Evolutionary conservation across 345 rosid species (phyloP).

Genomic region (Litchi chinensis): DNA sequence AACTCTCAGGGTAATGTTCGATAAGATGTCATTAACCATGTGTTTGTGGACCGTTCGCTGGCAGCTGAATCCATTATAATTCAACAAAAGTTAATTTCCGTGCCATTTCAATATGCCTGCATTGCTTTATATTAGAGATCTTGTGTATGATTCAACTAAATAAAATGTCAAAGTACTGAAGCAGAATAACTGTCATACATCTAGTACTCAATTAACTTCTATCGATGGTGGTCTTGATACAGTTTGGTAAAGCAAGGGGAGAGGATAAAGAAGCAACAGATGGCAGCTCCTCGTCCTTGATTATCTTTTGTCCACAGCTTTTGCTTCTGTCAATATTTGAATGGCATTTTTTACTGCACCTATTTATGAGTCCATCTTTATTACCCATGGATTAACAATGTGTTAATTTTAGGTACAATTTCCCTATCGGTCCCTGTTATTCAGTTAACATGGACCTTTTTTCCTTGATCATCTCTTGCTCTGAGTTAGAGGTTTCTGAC

Average conservation of each 20-base stretch:
- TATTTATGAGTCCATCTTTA: neutral
- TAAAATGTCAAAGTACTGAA: neutral
- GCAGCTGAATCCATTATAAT: constrained; percentile 3
- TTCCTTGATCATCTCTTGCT: neutral
- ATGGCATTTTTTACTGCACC: neutral
- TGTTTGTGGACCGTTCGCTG: neutral
- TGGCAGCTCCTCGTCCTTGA: constrained; percentile 93
- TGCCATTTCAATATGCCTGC: neutral
- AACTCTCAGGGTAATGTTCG: neutral
- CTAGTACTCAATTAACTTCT: neutral
- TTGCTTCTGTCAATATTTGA: constrained; percentile 1
- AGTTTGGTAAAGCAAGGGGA: constrained; percentile 76
- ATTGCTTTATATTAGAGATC: neutral
- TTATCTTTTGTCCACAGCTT: neutral
- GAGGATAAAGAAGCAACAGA: constrained; percentile 86
- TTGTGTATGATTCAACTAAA: neutral
- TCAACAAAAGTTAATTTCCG: neutral
- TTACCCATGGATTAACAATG: neutral
- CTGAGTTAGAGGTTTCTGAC: neutral
- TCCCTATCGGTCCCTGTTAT: neutral
- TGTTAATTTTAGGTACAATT: neutral
- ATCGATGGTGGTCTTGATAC: constrained; percentile 23
- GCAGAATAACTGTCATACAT: neutral
- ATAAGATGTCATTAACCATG: neutral
- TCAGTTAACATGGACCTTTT: neutral